phyloP scores from a whole-genome alignment of 2,329 filamentous ascomycete genomes.

The Cercospora sp. region DNA sequence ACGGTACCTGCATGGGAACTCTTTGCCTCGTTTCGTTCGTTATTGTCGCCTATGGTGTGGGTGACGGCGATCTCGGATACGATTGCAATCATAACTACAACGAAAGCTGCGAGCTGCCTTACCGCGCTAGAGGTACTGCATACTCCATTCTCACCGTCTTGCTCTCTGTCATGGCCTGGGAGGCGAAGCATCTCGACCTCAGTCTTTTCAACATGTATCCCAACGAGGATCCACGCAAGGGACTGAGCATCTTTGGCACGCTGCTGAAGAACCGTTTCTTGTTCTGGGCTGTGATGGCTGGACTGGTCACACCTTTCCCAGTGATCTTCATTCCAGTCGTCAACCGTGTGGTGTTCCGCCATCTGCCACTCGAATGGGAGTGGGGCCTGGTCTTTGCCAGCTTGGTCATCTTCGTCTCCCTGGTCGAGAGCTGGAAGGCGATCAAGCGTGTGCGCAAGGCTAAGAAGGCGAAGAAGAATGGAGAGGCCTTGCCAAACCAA shows the following conservation, averaged over 20 bases:
- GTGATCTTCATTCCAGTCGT: slow-evolving; percentile 50
- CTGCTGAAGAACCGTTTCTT: slow-evolving; percentile 45
- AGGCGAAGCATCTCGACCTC: slow-evolving; percentile 49
- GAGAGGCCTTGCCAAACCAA: slow-evolving; percentile 6
- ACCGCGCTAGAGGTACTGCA: slow-evolving; percentile 48
- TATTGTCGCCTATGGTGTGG: slow-evolving; percentile 47
- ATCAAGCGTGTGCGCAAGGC: slow-evolving; percentile 40
- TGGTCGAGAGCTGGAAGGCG: slow-evolving; percentile 50
- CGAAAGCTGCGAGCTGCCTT: slow-evolving; percentile 44
- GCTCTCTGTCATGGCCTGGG: slow-evolving; percentile 50
- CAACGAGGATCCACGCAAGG: slow-evolving; percentile 27
- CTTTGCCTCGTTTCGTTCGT: slow-evolving; percentile 49
- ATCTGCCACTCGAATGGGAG: slow-evolving; percentile 47
- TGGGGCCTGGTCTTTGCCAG: slow-evolving; percentile 48
- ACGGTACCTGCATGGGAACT: slow-evolving; percentile 49
- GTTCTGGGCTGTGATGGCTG: slow-evolving; percentile 44
- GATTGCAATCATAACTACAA: slow-evolving; percentile 50
- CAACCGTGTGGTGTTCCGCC: slow-evolving; percentile 50
- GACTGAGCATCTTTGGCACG: slow-evolving; percentile 40
- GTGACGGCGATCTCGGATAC: slow-evolving; percentile 45
- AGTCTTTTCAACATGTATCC: slow-evolving; percentile 50
- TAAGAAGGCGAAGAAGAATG: slow-evolving; percentile 8
- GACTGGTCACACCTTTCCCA: slow-evolving; percentile 47
- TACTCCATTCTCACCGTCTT: slow-evolving; percentile 49
- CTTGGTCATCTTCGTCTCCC: slow-evolving; percentile 44